Evolutionary conservation across 2,329 filamentous ascomycete genomes (phyloP).

Genomic region (Macrophomina tecta): DNA sequence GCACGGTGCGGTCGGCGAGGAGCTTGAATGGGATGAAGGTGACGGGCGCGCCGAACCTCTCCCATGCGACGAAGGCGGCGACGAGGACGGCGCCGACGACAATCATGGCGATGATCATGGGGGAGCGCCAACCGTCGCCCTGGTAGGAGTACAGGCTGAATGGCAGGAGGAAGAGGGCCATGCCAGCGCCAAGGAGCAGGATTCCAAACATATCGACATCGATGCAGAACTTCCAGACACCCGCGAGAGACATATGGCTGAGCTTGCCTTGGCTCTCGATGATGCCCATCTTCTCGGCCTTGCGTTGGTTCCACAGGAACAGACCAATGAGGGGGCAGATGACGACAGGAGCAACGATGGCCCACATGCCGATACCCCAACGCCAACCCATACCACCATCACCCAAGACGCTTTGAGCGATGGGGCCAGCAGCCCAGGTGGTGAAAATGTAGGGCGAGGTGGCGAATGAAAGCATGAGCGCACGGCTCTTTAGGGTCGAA

Average conservation of each 20-base stretch:
- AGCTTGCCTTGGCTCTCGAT: slow-evolving; percentile 20
- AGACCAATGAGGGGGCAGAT: slow-evolving; percentile 66
- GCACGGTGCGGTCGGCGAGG: slow-evolving; percentile 56
- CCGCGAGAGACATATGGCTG: not conserved
- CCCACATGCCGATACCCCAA: slow-evolving; percentile 72
- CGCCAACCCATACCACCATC: slow-evolving; percentile 58
- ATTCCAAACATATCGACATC: slow-evolving; percentile 29
- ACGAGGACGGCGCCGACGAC: slow-evolving; percentile 44
- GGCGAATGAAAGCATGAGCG: slow-evolving; percentile 64
- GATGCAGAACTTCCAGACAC: slow-evolving; percentile 6
- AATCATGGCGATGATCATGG: slow-evolving; percentile 48
- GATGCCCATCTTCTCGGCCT: slow-evolving; percentile 54
- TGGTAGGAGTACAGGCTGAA: slow-evolving; percentile 52
- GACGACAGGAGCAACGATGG: slow-evolving; percentile 68
- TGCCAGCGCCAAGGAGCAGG: slow-evolving; percentile 60
- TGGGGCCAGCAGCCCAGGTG: slow-evolving; percentile 39
- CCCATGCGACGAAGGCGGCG: slow-evolving; percentile 47
- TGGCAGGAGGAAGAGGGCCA: slow-evolving; percentile 68
- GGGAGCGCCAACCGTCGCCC: slow-evolving; percentile 45
- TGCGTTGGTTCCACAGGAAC: slow-evolving; percentile 62
- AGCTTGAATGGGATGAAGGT: slow-evolving; percentile 54
- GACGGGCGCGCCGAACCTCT: slow-evolving; percentile 45
- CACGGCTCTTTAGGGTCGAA: slow-evolving; percentile 68
- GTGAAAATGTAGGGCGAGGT: slow-evolving; percentile 42
- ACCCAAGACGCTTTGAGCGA: slow-evolving; percentile 52